Conservation (phyloP, 805 yeast species). For the Lipomyces mesembrius region DNA sequence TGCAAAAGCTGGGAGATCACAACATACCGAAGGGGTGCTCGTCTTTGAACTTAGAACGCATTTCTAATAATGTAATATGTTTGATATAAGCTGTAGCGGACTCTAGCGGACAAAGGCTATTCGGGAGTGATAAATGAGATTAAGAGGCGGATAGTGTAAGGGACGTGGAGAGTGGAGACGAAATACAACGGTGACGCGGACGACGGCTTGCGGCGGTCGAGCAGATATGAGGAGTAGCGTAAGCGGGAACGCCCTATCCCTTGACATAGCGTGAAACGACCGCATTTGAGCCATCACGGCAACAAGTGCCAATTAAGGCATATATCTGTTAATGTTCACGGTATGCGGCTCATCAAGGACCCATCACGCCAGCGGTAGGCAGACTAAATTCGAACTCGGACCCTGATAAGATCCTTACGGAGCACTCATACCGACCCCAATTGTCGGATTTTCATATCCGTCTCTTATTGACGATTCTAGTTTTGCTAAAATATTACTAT, state of each 20-base stretch:
- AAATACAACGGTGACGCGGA: conserved; percentile 4
- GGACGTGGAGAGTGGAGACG: neutral
- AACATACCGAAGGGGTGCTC: conserved; percentile 90
- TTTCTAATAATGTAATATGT: conserved; percentile 40
- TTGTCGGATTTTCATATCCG: too few relatives aligned
- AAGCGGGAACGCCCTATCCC: neutral
- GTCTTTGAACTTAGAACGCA: conserved; percentile 94
- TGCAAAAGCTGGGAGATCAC: neutral
- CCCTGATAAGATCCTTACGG: too few relatives aligned
- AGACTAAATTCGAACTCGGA: too few relatives aligned
- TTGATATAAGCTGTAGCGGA: neutral
- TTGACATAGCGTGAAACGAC: neutral
- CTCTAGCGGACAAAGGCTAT: neutral
- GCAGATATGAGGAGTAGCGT: conserved; percentile 3
- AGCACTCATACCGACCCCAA: too few relatives aligned
- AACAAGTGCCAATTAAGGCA: neutral
- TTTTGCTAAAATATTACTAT: too few relatives aligned
- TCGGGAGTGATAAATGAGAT: neutral
- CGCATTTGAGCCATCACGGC: neutral
- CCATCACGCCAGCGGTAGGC: too few relatives aligned
- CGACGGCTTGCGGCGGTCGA: neutral
- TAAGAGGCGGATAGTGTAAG: neutral
- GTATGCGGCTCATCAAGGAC: neutral
- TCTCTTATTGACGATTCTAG: too few relatives aligned
- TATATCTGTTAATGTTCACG: neutral